Evolutionary conservation across 2,329 filamentous ascomycete genomes (phyloP).

Genomic region (Cladosporium sphaerospermum): DNA sequence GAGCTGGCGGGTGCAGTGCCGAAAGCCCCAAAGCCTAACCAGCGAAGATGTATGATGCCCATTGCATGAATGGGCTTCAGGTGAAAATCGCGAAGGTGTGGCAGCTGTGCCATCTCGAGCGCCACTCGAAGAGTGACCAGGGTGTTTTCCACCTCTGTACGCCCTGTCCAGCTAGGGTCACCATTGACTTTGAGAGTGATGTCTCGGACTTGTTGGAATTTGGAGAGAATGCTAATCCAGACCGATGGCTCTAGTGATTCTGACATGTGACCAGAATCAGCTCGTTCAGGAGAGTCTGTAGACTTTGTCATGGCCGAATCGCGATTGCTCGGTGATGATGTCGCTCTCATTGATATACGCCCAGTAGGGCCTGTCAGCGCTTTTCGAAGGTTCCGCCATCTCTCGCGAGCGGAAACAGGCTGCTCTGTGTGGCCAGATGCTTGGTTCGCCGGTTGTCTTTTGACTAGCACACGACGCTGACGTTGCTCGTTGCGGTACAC

Average conservation of each 20-base stretch:
- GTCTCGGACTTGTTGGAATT: conserved; percentile 15
- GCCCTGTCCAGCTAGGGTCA: conserved; percentile 26
- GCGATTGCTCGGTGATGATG: not conserved
- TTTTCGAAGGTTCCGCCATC: not conserved
- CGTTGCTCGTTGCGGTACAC: not conserved
- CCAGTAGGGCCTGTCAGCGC: not conserved
- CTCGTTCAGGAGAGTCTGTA: not conserved
- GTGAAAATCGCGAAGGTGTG: conserved; percentile 18
- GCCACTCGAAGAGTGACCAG: conserved; percentile 24
- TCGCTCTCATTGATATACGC: not conserved
- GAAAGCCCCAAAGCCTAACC: conserved; percentile 25
- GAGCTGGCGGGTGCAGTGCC: conserved; percentile 10
- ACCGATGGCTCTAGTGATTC: not conserved
- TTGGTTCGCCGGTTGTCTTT: not conserved
- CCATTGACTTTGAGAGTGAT: conserved; percentile 23
- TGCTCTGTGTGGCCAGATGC: not conserved
- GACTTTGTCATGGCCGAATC: not conserved
- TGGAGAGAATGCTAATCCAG: conserved; percentile 21
- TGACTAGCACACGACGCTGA: not conserved
- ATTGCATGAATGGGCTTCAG: conserved; percentile 26
- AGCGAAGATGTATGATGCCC: conserved; percentile 30
- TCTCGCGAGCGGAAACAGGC: not conserved
- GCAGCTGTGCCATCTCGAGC: conserved; percentile 20
- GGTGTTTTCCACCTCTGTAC: conserved; percentile 20
- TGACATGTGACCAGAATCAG: not conserved